Evolutionary conservation across 2,329 filamentous ascomycete species (phyloP).

Genomic region (Botrytis fabae): DNA sequence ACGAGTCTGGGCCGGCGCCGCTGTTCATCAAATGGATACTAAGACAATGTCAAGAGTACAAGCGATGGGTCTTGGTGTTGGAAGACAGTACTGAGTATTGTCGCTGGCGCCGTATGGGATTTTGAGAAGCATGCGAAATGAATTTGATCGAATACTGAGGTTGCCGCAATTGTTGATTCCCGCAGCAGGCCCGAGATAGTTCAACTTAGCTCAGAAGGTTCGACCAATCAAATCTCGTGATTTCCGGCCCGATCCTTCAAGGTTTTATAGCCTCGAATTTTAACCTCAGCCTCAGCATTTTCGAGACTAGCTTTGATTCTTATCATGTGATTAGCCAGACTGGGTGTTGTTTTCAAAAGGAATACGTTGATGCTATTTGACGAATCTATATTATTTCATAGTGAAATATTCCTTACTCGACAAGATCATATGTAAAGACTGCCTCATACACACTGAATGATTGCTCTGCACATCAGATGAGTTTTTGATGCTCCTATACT

Average conservation of each 20-base stretch:
- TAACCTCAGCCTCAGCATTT: neutral
- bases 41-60: neutral
- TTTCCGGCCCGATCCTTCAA: neutral
- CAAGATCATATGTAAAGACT: fast-evolving
- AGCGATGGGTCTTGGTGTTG: neutral
- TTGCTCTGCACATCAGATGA: neutral
- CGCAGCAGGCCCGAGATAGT: neutral
- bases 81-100: neutral
- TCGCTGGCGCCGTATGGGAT: too few relatives aligned
- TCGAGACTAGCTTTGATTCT: neutral
- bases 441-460: neutral
- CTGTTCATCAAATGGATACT: neutral
- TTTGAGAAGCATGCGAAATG: neutral
- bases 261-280: neutral
- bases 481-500: neutral
- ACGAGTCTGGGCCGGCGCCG: neutral
- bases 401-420: neutral
- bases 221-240: neutral
- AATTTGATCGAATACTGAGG: neutral
- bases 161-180: neutral
- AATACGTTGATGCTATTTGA: neutral
- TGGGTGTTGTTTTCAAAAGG: neutral
- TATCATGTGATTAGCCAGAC: neutral
- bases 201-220: neutral
- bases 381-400: neutral